Percentiles rank a stretch among this genome's conserved stretches.
phyloP scores from a whole-genome alignment of 1,284 basidiomycete genomes.

The Melampsora larici-populina region DNA sequence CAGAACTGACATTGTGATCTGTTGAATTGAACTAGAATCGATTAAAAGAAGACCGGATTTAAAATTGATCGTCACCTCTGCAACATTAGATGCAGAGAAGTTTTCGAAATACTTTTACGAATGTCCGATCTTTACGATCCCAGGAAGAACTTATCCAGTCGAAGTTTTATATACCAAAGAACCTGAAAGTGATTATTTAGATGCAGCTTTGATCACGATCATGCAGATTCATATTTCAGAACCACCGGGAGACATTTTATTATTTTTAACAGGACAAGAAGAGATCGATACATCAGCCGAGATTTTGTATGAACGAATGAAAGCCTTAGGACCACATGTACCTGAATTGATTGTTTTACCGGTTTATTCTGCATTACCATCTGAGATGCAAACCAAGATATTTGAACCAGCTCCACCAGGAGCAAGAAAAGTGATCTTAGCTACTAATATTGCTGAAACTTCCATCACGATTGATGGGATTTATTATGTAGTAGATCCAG shows the following conservation, averaged over 20 bases:
- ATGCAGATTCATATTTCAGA: slow-evolving; percentile 99
- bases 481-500: slow-evolving; percentile 98
- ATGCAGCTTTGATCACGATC: slow-evolving; percentile 94
- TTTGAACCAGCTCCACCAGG: slow-evolving; percentile 97
- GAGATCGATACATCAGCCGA: slow-evolving; percentile 98
- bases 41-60: slow-evolving; percentile 89
- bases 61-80: slow-evolving; percentile 96
- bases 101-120: slow-evolving; percentile 98
- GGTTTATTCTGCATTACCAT: slow-evolving; percentile 94
- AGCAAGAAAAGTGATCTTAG: slow-evolving; percentile 93
- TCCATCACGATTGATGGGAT: slow-evolving; percentile 97
- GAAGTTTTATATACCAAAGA: slow-evolving; percentile 98
- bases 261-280: slow-evolving; percentile 97
- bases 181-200: slow-evolving; percentile 96
- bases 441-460: slow-evolving; percentile 98
- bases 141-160: slow-evolving; percentile 96
- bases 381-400: slow-evolving; percentile 93
- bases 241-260: slow-evolving; percentile 88
- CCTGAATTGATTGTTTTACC: slow-evolving; percentile 94
- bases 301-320: slow-evolving; percentile 96
- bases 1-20: too few relatives aligned
- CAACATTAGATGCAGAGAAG: slow-evolving; percentile 98
- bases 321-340: slow-evolving; percentile 91
- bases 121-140: slow-evolving; percentile 99
- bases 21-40: slow-evolving; percentile 59